phyloP scores from a whole-genome alignment of 345 rosid species.

The Noccaea caerulescens region DNA sequence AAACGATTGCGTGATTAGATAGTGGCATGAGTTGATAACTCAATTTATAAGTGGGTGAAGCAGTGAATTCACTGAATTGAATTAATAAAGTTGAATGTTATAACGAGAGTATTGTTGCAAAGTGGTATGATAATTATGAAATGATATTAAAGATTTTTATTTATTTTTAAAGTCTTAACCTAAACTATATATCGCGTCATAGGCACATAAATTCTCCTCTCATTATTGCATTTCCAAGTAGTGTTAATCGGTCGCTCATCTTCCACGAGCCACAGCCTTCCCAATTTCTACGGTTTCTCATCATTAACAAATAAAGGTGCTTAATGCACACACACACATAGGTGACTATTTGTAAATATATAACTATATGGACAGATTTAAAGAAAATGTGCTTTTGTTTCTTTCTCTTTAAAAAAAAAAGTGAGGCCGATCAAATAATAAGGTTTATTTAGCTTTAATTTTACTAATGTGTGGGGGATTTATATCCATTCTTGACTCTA shows the following conservation, averaged over 20 bases:
- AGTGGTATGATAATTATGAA: slow-evolving; percentile 12
- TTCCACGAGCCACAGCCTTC: slow-evolving; percentile 56
- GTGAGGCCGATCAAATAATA: background rate
- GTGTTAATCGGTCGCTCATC: slow-evolving; percentile 52
- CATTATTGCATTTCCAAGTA: slow-evolving; percentile 46
- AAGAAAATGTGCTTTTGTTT: background rate
- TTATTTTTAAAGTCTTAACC: background rate
- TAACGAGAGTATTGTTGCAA: slow-evolving; percentile 4
- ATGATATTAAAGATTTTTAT: background rate
- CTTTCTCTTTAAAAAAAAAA: background rate
- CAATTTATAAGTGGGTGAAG: background rate
- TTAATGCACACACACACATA: background rate
- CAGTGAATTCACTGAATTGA: background rate
- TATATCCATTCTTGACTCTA: background rate
- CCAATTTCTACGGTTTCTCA: slow-evolving; percentile 42
- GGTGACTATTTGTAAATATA: background rate
- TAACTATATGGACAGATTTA: background rate
- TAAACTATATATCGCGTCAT: slow-evolving; percentile 36
- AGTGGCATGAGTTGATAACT: slow-evolving; percentile 20
- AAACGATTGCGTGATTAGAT: background rate
- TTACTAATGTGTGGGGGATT: background rate
- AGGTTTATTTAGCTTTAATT: background rate
- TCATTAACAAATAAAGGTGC: slow-evolving; percentile 31
- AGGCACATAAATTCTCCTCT: slow-evolving; percentile 36
- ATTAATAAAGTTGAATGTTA: background rate